A percentile compares a stretch with the other conserved stretches of the same genome.
Conservation (phyloP, 805 yeast genomes). For the Saccharomyces eubayanus region DNA sequence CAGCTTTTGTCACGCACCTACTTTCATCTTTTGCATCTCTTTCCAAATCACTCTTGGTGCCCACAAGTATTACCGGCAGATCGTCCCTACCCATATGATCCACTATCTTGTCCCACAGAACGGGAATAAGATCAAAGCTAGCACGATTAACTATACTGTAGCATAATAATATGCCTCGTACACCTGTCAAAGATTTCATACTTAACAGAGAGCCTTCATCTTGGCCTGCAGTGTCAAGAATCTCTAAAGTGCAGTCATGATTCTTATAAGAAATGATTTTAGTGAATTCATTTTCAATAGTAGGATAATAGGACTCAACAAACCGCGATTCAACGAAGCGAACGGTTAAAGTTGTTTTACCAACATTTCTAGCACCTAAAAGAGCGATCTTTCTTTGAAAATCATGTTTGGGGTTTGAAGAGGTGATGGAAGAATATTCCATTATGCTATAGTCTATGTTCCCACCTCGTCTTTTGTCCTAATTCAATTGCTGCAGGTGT, state of each 20-base stretch:
- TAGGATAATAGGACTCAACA: slow-evolving; percentile 83
- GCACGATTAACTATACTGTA: slow-evolving; percentile 73
- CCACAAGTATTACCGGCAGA: slow-evolving; percentile 67
- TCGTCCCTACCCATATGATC: slow-evolving; percentile 55
- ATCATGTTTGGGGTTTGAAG: slow-evolving; percentile 9
- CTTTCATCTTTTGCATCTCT: slow-evolving; percentile 5
- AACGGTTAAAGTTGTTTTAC: slow-evolving; percentile 77
- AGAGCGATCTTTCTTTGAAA: slow-evolving; percentile 61
- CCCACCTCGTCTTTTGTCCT: neutral
- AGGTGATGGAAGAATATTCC: neutral
- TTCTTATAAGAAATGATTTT: slow-evolving; percentile 61
- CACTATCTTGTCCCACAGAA: slow-evolving; percentile 75
- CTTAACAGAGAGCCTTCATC: slow-evolving; percentile 79
- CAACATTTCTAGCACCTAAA: slow-evolving; percentile 82
- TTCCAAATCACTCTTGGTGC: slow-evolving; percentile 22
- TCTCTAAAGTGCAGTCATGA: slow-evolving; percentile 64
- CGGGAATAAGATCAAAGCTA: slow-evolving; percentile 66
- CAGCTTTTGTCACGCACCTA: slow-evolving; percentile 5
- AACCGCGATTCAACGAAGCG: slow-evolving; percentile 83
- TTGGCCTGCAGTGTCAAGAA: slow-evolving; percentile 89
- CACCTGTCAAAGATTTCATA: slow-evolving; percentile 69
- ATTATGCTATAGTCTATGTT: neutral
- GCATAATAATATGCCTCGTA: slow-evolving; percentile 75
- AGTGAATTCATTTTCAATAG: slow-evolving; percentile 73
- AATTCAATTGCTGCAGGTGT: neutral